Base-by-base conservation (phyloP, 306 rosid species). In the Glycine tomentella region DNA sequence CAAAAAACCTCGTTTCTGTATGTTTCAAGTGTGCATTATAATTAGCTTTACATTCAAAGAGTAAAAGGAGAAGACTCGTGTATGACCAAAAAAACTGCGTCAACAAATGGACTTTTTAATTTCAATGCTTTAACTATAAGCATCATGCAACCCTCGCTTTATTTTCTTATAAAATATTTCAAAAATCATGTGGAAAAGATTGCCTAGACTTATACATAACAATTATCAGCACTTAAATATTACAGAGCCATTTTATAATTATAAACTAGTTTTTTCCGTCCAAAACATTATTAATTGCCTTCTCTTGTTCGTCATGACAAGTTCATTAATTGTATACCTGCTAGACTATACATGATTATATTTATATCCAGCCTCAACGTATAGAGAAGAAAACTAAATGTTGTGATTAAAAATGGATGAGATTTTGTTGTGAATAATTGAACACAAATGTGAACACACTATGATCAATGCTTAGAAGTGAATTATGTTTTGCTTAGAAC, bases 381-480 rank as follows among this genome's bases (percentile, higher is more conserved):
- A 7, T 45, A 65, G 50, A 25, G 36, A 51, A 33, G 7, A 49
- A 4, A 58, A 62, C 2, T 48, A 33, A 25, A 73, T 38, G 40
- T 53, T 49, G 2, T 5, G 15, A 49, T 58, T 50, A 17, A 48
- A 76, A 62, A 9, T 8, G 0, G 9, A 10, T 61, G 34, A 62
- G 34, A 63, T 25, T n/a, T 63, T 33, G 49, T 34, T 45, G 4
- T 7, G 8, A 48, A 62, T 51, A 50, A 40, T 12, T 7, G 42
- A 65, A 11, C 7, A 77, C 44, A 38, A 50, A 52, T 15, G 11
- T 77, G 55, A 77, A 52, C 9, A 77, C 12, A 77, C 12, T 33
- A 5, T 7, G 65, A 38, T 77, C 9, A 16, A 50, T 15, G 15
- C 31, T 65, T 68, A 16, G 33, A 16, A 36, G 52, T 10, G 45